Evolutionary conservation across 116 monocot genomes (phyloP).

Genomic region (Zostera marina): DNA sequence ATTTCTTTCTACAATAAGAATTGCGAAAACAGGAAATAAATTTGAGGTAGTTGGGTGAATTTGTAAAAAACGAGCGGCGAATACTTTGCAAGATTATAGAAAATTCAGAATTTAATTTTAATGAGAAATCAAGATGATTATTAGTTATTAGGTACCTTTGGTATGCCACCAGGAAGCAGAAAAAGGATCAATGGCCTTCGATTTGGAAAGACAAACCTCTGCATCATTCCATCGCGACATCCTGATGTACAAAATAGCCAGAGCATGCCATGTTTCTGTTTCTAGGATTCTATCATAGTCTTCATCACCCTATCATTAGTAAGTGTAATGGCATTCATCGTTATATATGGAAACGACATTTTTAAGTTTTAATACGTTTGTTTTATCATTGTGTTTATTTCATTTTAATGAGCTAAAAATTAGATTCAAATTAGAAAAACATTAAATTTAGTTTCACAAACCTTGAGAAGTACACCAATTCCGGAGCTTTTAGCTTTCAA

Average conservation of each 20-base stretch:
- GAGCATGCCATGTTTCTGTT: conserved; percentile 75
- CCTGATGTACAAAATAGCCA: conserved; percentile 49
- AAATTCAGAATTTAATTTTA: not conserved
- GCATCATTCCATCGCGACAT: conserved; percentile 67
- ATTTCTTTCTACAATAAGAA: no score
- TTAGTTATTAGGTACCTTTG: conserved; percentile 35
- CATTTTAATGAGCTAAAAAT: no score
- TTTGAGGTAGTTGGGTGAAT: not conserved
- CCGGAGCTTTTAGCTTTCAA: conserved; percentile 35
- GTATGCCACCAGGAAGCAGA: conserved; percentile 60
- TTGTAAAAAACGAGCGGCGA: not conserved
- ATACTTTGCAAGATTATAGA: not conserved
- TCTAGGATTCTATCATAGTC: conserved; percentile 41
- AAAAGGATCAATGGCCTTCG: conserved; percentile 39
- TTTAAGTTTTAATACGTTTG: no score
- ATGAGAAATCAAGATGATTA: not conserved
- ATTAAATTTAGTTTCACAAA: conserved; percentile 10
- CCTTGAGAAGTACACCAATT: conserved; percentile 41
- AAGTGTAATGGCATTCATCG: not conserved
- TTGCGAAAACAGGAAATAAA: no score
- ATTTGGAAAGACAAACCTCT: conserved; percentile 65
- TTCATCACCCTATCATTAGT: conserved; percentile 16
- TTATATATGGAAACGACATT: no score
- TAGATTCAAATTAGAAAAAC: no score
- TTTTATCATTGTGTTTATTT: no score